Base-by-base conservation (phyloP, 352 stramenopile species). In the Phytophthora pinifolia region DNA sequence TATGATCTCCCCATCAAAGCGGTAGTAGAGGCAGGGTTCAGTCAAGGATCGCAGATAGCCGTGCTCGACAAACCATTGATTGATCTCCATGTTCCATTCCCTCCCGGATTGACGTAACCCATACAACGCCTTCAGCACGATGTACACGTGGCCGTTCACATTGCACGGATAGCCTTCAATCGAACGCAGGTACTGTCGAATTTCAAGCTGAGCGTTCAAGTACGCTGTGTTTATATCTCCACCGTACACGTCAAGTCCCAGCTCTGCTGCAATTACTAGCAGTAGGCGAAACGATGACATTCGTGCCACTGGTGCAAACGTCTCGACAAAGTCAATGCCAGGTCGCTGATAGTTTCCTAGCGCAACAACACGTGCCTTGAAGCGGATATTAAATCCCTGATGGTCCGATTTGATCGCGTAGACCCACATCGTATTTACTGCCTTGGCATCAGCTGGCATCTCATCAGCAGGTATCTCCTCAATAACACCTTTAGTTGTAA, bases 11-110 rank as follows among this genome's bases (percentile, higher is more conserved):
- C 9, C 49, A n/a, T 57, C 38, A 32, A 49, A 44, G 18, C 30
- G 39, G 9, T 47, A 62, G 18, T 64, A 64, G 4, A 54, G 13
- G 18, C 47, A 64, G 1, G 46, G 42, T 34, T 64, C 47, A 0
- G 47, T 54, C 1, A 42, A 30, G 9, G 18, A 59, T 3, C 47
- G 22, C 27, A 45, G 17, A 13, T 49, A 54, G 17, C 36, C 27
- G 2, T 13, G 25, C 14, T 6, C 25, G 0, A 44, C 6, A 2
- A 63, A 15, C 25, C 36, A 63, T 0, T 12, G 1, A 22, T 64
- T 44, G 0, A 54, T 4, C 27, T 64, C 39, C 4, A 25, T 29
- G 18, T 45, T 64, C 46, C 47, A 59, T 1, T 59, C 42, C 1
- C 47, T n/a, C 1, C 55, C 47, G 3, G 41, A 53, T 34, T 54